Evolutionary conservation across 148 eudicot genomes (phyloP).

Genomic region (Silene latifolia): DNA sequence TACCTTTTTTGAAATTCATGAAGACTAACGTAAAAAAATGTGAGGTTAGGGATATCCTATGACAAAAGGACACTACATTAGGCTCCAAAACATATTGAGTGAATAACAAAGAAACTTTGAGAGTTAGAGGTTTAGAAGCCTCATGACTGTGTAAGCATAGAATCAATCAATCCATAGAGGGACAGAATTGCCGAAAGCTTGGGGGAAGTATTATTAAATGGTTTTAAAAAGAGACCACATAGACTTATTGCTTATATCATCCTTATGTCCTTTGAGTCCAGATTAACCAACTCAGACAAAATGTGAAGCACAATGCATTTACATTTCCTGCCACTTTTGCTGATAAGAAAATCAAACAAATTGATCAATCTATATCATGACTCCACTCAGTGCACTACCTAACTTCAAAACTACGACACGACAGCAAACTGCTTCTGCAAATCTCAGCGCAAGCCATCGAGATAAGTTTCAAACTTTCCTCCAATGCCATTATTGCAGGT

Average conservation of each 20-base stretch:
- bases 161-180: too few species aligned
- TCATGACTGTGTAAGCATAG: too few species aligned
- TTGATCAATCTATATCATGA: background rate
- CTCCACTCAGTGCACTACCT: background rate
- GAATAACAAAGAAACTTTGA: background rate
- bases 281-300: background rate
- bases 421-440: background rate
- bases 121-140: too few species aligned
- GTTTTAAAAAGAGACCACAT: background rate
- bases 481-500: too few species aligned
- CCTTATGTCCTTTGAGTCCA: too few species aligned
- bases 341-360: background rate
- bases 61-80: background rate
- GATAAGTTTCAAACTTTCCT: too few species aligned
- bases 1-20: background rate
- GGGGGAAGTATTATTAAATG: background rate
- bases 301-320: background rate
- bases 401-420: background rate
- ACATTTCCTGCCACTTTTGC: background rate
- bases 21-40: too few species aligned
- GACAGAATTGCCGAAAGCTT: background rate
- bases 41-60: background rate
- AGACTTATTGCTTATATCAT: too few species aligned
- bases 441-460: background rate
- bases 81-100: background rate